Percentiles rank a stretch among this genome's conserved stretches.
These are phyloP conservation scores for Bipolaris sorokiniana DNA, from an alignment of 2,329 filamentous ascomycete genomes.

Conservation along the genomic window DNA sequence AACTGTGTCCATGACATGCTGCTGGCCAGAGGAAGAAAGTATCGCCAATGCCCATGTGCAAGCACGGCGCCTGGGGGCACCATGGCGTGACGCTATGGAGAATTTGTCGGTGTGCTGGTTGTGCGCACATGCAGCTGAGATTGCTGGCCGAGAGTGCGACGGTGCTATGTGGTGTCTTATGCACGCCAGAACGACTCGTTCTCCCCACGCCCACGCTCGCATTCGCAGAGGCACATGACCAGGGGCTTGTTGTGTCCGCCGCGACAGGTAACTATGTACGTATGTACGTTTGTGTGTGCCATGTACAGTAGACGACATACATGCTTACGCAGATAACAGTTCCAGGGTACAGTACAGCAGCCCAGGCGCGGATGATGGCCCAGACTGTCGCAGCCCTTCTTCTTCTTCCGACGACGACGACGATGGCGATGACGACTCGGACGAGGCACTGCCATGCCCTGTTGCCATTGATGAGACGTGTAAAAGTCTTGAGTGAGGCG, in stretches of 20 bases:
- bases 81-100: slow-evolving; percentile 6
- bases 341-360: background rate
- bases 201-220: too few relatives aligned
- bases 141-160: slow-evolving; percentile 20
- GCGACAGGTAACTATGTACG: background rate
- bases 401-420: background rate
- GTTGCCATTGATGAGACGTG: slow-evolving; percentile 12
- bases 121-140: slow-evolving; percentile 20
- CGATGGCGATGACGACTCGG: background rate
- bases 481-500: slow-evolving; percentile 20
- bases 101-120: slow-evolving; percentile 19
- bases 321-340: too few relatives aligned
- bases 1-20: background rate
- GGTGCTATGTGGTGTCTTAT: slow-evolving; percentile 12
- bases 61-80: slow-evolving; percentile 9
- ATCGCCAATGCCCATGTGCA: background rate
- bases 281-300: background rate
- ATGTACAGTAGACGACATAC: too few relatives aligned
- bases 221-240: background rate
- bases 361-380: background rate
- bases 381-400: background rate
- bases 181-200: background rate
- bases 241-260: background rate
- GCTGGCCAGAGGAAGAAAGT: background rate
- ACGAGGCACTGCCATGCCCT: slow-evolving; percentile 12